Conservation (phyloP, 108 stramenopile species). For the Bacterosira constricta region DNA sequence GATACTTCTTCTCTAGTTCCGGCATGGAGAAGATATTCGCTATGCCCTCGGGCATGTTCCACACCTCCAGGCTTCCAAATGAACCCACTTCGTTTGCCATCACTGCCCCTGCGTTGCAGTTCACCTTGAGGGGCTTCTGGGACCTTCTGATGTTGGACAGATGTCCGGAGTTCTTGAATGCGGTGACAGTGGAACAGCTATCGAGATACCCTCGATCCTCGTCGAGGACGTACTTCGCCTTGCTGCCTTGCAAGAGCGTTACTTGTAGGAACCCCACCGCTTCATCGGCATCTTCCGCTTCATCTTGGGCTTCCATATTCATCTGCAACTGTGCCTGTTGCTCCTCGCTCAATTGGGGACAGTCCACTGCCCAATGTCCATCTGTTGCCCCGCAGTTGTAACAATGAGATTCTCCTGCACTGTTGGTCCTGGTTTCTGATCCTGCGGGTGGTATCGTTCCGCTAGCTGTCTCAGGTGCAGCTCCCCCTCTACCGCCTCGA, state of each 20-base stretch:
- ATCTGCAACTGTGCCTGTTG: neutral
- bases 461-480: neutral
- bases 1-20: neutral
- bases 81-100: neutral
- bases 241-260: neutral
- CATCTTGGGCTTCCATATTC: neutral
- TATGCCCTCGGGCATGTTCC: slow-evolving; percentile 19
- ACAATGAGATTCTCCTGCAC: neutral
- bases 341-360: neutral
- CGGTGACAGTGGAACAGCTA: slow-evolving; percentile 9
- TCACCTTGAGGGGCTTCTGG: neutral
- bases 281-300: neutral
- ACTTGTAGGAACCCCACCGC: neutral
- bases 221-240: neutral
- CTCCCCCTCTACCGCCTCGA: neutral
- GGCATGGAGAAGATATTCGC: slow-evolving; percentile 26
- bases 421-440: neutral
- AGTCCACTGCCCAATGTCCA: neutral
- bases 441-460: neutral
- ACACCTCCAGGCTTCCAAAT: slow-evolving; percentile 12
- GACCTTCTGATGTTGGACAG: neutral
- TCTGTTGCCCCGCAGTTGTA: neutral
- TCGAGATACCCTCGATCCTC: slow-evolving; percentile 18
- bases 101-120: slow-evolving; percentile 26
- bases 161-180: neutral